Evolutionary conservation across 2,329 filamentous ascomycete species (phyloP).

Genomic region (Sclerotinia borealis): DNA sequence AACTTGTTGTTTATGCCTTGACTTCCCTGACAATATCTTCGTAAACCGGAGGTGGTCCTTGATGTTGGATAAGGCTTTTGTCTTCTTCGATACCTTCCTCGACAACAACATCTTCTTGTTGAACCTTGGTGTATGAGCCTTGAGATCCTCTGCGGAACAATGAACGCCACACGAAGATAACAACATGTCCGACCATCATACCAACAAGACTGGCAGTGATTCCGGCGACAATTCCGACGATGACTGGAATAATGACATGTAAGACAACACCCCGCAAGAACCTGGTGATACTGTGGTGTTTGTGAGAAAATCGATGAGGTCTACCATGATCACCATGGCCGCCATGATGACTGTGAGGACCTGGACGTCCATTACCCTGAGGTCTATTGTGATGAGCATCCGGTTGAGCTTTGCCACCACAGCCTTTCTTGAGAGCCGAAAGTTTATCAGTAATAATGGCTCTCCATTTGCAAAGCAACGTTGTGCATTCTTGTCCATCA

Average conservation of each 20-base stretch:
- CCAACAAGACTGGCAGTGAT: conserved; percentile 61
- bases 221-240: conserved; percentile 63
- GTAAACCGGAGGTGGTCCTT: conserved; percentile 30
- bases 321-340: conserved; percentile 22
- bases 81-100: conserved; percentile 23
- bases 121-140: conserved; percentile 18
- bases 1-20: conserved; percentile 13
- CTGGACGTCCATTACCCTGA: conserved; percentile 11
- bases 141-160: conserved; percentile 41
- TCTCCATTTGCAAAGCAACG: conserved; percentile 50
- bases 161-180: conserved; percentile 53
- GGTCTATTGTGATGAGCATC: conserved; percentile 16
- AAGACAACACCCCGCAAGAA: conserved; percentile 51
- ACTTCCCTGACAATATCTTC: conserved; percentile 23
- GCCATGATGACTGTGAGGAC: conserved; percentile 25
- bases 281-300: conserved; percentile 39
- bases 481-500: conserved; percentile 36
- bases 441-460: conserved; percentile 43
- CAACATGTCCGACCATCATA: conserved; percentile 58
- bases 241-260: conserved; percentile 60
- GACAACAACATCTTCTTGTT: conserved; percentile 19
- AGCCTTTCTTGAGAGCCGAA: conserved; percentile 33
- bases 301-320: conserved; percentile 32
- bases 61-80: conserved; percentile 24
- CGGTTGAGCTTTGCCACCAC: conserved; percentile 22